These are phyloP conservation scores for Candida railenensis DNA, from an alignment of 805 yeast genomes.

Conservation along the genomic window DNA sequence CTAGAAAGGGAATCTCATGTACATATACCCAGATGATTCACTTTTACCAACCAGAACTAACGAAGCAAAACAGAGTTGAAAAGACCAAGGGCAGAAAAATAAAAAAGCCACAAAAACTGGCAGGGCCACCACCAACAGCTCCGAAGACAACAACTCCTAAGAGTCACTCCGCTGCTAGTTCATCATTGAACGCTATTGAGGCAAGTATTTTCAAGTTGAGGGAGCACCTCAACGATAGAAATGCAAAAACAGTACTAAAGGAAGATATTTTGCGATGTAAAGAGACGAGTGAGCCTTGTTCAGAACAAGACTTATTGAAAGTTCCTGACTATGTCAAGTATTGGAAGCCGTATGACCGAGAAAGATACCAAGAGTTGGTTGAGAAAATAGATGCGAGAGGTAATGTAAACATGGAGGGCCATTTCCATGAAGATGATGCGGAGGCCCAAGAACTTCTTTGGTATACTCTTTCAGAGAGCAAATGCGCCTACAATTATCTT, in stretches of 20 bases:
- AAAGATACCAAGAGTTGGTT: background rate
- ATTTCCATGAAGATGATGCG: conserved; percentile 1
- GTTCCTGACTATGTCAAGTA: conserved; percentile 3
- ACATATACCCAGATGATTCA: background rate
- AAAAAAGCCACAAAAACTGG: no score
- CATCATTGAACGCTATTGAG: background rate
- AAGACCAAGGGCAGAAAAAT: background rate
- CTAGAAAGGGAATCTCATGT: background rate
- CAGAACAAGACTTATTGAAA: background rate
- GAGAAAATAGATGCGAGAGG: background rate
- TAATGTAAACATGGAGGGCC: background rate
- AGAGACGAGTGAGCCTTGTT: background rate
- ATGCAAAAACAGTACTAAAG: background rate
- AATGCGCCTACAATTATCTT: conserved; percentile 1
- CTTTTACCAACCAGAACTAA: conserved; percentile 1
- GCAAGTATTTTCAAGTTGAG: background rate
- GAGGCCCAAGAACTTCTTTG: conserved; percentile 4
- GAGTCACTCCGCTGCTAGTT: background rate
- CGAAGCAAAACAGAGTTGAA: background rate
- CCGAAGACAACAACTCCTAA: no score
- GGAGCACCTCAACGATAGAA: conserved; percentile 1
- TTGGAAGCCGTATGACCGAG: conserved; percentile 1
- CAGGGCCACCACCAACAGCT: no score
- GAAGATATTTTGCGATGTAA: background rate
- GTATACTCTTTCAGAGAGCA: background rate